phyloP scores from a whole-genome alignment of 2,329 filamentous ascomycete genomes.

The Exophiala oligosperma region DNA sequence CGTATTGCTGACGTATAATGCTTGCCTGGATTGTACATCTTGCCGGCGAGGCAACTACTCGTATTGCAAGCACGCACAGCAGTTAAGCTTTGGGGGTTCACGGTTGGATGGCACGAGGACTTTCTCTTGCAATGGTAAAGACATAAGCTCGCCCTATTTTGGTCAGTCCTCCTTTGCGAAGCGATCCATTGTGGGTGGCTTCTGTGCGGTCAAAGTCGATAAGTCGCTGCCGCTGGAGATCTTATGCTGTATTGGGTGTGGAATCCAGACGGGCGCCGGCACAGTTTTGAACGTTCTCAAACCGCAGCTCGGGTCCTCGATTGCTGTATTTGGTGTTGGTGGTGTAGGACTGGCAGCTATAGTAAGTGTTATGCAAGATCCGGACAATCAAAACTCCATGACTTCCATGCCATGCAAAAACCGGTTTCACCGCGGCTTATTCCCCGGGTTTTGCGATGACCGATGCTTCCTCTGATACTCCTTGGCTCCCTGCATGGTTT shows the following conservation, averaged over 20 bases:
- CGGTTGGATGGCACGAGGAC: not conserved
- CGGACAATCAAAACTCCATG: no score
- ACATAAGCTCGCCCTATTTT: conserved; percentile 25
- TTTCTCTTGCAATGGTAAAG: not conserved
- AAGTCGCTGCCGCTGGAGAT: conserved; percentile 21
- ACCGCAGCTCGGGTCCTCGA: conserved; percentile 12
- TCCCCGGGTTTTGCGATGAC: no score
- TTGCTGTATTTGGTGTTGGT: conserved; percentile 34
- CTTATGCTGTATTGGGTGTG: conserved; percentile 31
- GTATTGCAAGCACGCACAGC: not conserved
- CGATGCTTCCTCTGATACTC: no score
- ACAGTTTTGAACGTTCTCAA: conserved; percentile 22
- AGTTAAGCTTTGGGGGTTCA: conserved; percentile 15
- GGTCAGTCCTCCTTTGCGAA: conserved; percentile 32
- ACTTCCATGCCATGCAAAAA: no score
- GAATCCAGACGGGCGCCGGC: conserved; percentile 32
- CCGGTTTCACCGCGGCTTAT: no score
- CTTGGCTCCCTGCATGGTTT: no score
- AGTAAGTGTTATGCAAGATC: no score
- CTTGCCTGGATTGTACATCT: conserved; percentile 43
- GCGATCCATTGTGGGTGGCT: conserved; percentile 24
- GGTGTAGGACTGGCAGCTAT: conserved; percentile 34
- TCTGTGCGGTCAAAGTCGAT: conserved; percentile 22
- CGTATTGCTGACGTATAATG: conserved; percentile 50
- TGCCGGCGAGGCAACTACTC: not conserved